Base-by-base conservation (phyloP, 225 moss, liverwort and hornwort species). In the Anthoceros angustus region DNA sequence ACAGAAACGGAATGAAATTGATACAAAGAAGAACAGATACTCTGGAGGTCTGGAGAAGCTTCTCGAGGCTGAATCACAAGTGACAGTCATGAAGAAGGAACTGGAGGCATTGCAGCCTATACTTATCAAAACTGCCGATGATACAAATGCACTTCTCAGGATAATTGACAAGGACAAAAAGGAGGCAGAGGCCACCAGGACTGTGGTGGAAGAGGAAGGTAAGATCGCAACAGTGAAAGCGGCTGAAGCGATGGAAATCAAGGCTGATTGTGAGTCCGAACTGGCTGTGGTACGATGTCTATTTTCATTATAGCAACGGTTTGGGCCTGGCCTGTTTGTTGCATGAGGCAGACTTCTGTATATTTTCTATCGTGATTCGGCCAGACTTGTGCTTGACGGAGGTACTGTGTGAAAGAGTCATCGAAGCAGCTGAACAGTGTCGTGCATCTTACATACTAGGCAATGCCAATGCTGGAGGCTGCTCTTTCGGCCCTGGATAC, bases 281-380 rank as follows among this genome's bases (percentile, higher is more conserved):
- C 79, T 89, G 41, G 86, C 79, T 39, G 89, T 86, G 79, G 89
- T 89, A 81, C n/a, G n/a, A n/a, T n/a, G n/a, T n/a, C n/a, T n/a
- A n/a, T n/a, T n/a, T n/a, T n/a, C n/a, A n/a, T n/a, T n/a, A n/a
- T n/a, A n/a, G n/a, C n/a, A n/a, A n/a, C n/a, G n/a, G n/a, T n/a
- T n/a, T n/a, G n/a, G n/a, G n/a, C n/a, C n/a, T n/a, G n/a, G n/a
- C n/a, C n/a, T n/a, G n/a, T n/a, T n/a, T n/a, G n/a, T n/a, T n/a
- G n/a, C n/a, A n/a, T n/a, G n/a, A 74, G 77, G 70, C 12, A 21
- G 39, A 46, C 42, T n/a, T n/a, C n/a, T n/a, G n/a, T n/a, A n/a
- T n/a, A n/a, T n/a, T n/a, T n/a, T n/a, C n/a, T n/a, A n/a, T n/a
- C n/a, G n/a, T n/a, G n/a, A n/a, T n/a, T n/a, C n/a, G n/a, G n/a